A percentile compares a stretch with the other conserved stretches of the same genome.
Evolutionary conservation across 2,329 filamentous ascomycete species (phyloP).

Genomic region (Blumeria hordei): DNA sequence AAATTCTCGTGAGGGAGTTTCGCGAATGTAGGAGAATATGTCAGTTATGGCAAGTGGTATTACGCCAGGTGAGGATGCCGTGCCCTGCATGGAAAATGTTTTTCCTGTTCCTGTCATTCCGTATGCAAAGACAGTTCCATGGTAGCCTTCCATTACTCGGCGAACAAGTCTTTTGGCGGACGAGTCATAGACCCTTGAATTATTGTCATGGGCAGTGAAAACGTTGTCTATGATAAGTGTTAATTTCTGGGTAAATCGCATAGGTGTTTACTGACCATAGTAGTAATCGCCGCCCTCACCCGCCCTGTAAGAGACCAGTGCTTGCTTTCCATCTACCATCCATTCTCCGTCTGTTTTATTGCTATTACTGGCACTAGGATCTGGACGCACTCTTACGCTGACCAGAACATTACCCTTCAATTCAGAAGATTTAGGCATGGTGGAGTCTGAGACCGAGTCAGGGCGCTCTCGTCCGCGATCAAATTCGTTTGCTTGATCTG

Average conservation of each 20-base stretch:
- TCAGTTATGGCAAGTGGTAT: constrained; percentile 95
- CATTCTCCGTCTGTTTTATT: constrained; percentile 53
- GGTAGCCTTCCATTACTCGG: constrained; percentile 96
- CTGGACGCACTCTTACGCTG: constrained; percentile 79
- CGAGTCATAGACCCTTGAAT: constrained; percentile 82
- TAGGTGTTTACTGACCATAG: constrained; percentile 39
- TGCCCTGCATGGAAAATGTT: constrained; percentile 98
- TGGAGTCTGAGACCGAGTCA: constrained; percentile 5
- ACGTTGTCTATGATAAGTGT: constrained; percentile 52
- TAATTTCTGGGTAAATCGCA: background rate
- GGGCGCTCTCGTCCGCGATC: constrained; percentile 13
- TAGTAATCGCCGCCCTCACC: constrained; percentile 80
- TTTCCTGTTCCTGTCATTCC: constrained; percentile 98
- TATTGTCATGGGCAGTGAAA: constrained; percentile 82
- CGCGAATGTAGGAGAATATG: constrained; percentile 96
- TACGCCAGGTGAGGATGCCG: constrained; percentile 80
- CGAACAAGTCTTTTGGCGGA: constrained; percentile 83
- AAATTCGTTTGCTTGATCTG: constrained; percentile 51
- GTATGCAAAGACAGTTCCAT: constrained; percentile 94
- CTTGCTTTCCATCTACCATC: constrained; percentile 69
- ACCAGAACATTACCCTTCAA: constrained; percentile 88
- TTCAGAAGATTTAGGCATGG: constrained; percentile 27
- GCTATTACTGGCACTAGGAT: constrained; percentile 38
- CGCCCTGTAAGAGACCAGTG: constrained; percentile 61
- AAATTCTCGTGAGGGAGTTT: constrained; percentile 87